These are phyloP conservation scores for Acaromyces ingoldii DNA, from an alignment of 1,284 basidiomycete genomes.

Conservation along the genomic window DNA sequence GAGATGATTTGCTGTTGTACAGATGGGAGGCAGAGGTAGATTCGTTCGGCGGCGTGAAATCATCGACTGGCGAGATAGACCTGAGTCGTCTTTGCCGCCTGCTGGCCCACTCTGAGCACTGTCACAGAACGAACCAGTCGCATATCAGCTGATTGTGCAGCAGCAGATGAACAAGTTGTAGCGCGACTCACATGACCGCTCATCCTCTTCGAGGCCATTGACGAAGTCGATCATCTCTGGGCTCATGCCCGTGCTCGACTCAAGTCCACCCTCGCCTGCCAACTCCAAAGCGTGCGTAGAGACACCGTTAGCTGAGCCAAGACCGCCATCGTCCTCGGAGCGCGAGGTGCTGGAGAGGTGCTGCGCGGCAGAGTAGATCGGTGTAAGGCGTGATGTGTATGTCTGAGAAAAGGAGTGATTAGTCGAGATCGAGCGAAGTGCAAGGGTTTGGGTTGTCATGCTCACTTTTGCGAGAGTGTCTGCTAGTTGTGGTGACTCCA, in stretches of 20 bases:
- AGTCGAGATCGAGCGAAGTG: not conserved
- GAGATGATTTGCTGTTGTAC: too few relatives aligned
- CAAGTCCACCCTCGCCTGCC: slow-evolving; percentile 19
- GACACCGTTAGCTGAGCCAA: slow-evolving; percentile 9
- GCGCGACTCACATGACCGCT: slow-evolving; percentile 20
- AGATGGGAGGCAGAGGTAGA: too few relatives aligned
- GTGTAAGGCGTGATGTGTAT: slow-evolving; percentile 31
- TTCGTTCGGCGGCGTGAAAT: too few relatives aligned
- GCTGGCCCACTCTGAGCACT: slow-evolving; percentile 25
- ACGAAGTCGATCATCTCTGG: slow-evolving; percentile 40
- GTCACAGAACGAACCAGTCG: not conserved
- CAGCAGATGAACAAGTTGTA: not conserved
- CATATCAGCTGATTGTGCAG: not conserved
- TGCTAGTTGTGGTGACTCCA: slow-evolving; percentile 34
- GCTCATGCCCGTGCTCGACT: slow-evolving; percentile 25
- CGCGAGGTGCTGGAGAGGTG: slow-evolving; percentile 20
- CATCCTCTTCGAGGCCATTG: slow-evolving; percentile 38
- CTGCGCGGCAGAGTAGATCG: slow-evolving; percentile 41
- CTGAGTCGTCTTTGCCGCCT: slow-evolving; percentile 25
- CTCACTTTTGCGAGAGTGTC: slow-evolving; percentile 28
- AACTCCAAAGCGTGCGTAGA: too few relatives aligned
- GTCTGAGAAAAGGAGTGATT: slow-evolving; percentile 13
- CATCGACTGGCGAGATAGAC: slow-evolving; percentile 25
- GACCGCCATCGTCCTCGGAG: not conserved
- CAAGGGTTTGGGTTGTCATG: not conserved